A percentile compares a stretch with the other conserved stretches of the same genome.
These are phyloP conservation scores for Acanthamoeba culbertsoni DNA, from an alignment of 208 protist genomes.

Conservation along the genomic window DNA sequence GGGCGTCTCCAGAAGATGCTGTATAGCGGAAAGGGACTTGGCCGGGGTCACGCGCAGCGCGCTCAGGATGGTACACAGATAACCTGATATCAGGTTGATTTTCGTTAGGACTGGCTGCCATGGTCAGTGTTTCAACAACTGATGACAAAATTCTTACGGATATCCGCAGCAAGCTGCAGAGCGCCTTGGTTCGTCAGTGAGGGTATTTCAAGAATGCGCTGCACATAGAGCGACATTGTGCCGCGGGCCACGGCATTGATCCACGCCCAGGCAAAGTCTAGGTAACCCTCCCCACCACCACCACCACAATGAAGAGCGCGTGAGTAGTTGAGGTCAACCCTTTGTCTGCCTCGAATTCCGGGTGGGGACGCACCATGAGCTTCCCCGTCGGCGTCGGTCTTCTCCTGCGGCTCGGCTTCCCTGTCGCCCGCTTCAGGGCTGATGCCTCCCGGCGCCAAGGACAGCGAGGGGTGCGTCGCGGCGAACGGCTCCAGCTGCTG, in stretches of 20 bases:
- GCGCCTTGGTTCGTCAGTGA: not conserved
- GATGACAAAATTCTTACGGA: not conserved
- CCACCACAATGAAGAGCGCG: not conserved
- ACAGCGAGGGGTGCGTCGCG: not conserved
- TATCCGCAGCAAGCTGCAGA: constrained; percentile 3
- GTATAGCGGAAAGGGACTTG: constrained; percentile 1
- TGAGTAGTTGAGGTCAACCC: not conserved
- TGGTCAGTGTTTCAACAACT: not conserved
- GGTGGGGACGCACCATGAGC: not conserved
- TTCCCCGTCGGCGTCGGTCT: not conserved
- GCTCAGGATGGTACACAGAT: constrained; percentile 26
- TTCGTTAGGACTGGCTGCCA: not conserved
- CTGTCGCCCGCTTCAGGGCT: not conserved
- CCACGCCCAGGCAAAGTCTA: constrained; percentile 39
- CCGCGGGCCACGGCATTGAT: constrained; percentile 11
- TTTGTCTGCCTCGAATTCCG: not conserved
- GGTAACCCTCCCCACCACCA: not conserved
- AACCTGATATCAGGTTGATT: not conserved
- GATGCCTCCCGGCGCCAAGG: not conserved
- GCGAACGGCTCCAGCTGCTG: constrained; percentile 54
- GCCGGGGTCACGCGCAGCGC: not conserved
- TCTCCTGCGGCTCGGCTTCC: no score
- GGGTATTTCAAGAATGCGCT: constrained; percentile 49
- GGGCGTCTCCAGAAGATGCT: not conserved
- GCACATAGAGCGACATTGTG: constrained; percentile 45